Conservation (phyloP, 192 early-diverging fungal species). For the Entomortierella chlamydospora region DNA sequence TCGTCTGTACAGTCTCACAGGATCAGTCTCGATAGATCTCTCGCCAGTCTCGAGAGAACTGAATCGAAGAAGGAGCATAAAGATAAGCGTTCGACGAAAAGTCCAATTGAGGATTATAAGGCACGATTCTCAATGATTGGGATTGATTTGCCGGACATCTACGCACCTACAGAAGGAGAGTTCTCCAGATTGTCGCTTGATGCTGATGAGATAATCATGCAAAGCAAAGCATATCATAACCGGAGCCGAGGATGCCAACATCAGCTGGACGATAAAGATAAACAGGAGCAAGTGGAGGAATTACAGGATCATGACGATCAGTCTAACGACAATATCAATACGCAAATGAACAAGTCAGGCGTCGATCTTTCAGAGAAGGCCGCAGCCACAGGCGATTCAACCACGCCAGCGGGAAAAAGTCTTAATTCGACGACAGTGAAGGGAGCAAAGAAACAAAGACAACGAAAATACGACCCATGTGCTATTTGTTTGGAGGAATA, state of each 20-base stretch:
- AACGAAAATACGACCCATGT: conserved; percentile 50
- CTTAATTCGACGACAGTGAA: neutral
- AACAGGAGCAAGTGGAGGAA: conserved; percentile 7
- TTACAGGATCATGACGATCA: conserved; percentile 1
- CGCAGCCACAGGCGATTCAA: no score
- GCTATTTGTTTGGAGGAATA: conserved; percentile 70
- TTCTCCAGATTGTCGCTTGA: conserved; percentile 42
- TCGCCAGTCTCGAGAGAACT: neutral
- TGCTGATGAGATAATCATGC: conserved; percentile 14
- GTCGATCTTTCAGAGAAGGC: neutral
- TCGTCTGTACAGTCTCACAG: conserved; percentile 4
- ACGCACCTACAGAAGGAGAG: conserved; percentile 32
- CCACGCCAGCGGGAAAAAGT: no score
- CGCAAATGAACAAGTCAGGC: neutral
- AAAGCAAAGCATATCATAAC: neutral
- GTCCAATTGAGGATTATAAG: conserved; percentile 14
- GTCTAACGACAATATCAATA: neutral
- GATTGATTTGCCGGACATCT: conserved; percentile 34
- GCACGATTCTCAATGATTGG: conserved; percentile 34
- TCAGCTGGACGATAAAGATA: neutral
- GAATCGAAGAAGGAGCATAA: neutral
- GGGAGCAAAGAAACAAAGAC: conserved; percentile 7
- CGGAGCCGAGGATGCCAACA: neutral
- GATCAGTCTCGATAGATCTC: conserved; percentile 13
- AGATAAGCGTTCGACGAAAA: neutral